A percentile compares a stretch with the other conserved stretches of the same genome.
Evolutionary conservation across 129 eudicot species (phyloP).

Genomic region (Cynara cardunculus): DNA sequence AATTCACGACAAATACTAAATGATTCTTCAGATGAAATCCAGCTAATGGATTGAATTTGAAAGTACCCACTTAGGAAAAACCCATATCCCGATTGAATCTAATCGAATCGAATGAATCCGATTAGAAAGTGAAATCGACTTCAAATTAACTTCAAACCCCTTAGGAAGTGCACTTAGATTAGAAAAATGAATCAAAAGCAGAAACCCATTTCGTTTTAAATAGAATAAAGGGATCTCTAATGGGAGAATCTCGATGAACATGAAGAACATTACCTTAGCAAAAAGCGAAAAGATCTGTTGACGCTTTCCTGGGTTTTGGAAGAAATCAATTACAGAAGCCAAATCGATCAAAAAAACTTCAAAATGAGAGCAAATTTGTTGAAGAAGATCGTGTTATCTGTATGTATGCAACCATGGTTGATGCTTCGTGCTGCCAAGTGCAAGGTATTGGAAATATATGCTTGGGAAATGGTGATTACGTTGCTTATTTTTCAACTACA

Average conservation of each 20-base stretch:
- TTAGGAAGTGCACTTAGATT: neutral
- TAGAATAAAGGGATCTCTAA: constrained; percentile 7
- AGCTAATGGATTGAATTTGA: constrained; percentile 1
- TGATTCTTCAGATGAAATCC: neutral
- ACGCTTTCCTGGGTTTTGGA: neutral
- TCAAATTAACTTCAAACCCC: neutral
- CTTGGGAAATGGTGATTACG: constrained; percentile 4
- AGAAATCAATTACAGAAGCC: neutral
- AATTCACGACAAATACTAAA: constrained; percentile 8
- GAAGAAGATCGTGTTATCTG: neutral
- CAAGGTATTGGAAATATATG: neutral
- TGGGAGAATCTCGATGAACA: constrained; percentile 10
- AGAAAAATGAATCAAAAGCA: neutral
- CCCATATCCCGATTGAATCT: neutral
- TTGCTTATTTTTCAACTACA: neutral
- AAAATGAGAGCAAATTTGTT: neutral
- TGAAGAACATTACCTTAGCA: constrained; percentile 16
- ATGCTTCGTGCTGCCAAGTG: neutral
- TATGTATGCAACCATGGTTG: neutral
- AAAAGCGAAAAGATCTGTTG: neutral
- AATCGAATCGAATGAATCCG: constrained; percentile 25
- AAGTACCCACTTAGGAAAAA: neutral
- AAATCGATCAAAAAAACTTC: neutral
- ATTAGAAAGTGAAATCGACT: neutral
- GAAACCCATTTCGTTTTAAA: neutral